A percentile compares a stretch with the other conserved stretches of the same genome.
phyloP scores from a whole-genome alignment of 805 yeast genomes.

The Huiozyma sinensis region DNA sequence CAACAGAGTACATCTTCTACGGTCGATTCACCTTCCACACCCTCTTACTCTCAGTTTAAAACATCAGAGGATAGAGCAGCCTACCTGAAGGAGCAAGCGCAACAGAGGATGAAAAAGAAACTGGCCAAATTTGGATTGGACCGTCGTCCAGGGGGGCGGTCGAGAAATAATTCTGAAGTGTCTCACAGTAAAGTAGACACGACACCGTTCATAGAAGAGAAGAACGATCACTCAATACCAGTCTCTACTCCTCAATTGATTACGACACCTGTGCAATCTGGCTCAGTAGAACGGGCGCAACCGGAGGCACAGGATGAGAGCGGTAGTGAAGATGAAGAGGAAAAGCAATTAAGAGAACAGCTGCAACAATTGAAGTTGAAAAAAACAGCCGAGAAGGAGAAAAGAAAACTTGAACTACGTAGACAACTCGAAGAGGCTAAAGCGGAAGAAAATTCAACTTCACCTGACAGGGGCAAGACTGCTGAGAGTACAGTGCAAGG shows the following conservation, averaged over 20 bases:
- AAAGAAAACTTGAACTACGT: constrained; percentile 44
- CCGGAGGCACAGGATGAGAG: constrained; percentile 10
- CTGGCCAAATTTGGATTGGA: constrained; percentile 70
- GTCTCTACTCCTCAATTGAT: background rate
- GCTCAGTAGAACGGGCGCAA: background rate
- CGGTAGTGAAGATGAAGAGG: constrained; percentile 40
- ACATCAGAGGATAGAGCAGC: constrained; percentile 64
- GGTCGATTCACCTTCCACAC: background rate
- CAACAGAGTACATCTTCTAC: background rate
- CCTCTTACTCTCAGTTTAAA: constrained; percentile 12
- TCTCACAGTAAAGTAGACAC: background rate
- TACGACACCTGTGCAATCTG: background rate
- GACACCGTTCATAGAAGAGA: constrained; percentile 5
- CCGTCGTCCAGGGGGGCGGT: constrained; percentile 23
- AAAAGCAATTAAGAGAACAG: constrained; percentile 32
- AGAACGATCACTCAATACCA: constrained; percentile 7
- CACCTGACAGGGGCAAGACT: background rate
- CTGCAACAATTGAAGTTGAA: constrained; percentile 35
- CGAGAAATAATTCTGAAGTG: constrained; percentile 1
- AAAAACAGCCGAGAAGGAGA: constrained; percentile 50
- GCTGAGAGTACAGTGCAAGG: background rate
- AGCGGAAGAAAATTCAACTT: constrained; percentile 19
- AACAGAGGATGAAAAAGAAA: constrained; percentile 73
- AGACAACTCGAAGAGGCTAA: constrained; percentile 48
- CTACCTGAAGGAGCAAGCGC: constrained; percentile 73